These are phyloP conservation scores for Coprinopsis cinerea DNA, from an alignment of 768 basidiomycete genomes.

Conservation along the genomic window DNA sequence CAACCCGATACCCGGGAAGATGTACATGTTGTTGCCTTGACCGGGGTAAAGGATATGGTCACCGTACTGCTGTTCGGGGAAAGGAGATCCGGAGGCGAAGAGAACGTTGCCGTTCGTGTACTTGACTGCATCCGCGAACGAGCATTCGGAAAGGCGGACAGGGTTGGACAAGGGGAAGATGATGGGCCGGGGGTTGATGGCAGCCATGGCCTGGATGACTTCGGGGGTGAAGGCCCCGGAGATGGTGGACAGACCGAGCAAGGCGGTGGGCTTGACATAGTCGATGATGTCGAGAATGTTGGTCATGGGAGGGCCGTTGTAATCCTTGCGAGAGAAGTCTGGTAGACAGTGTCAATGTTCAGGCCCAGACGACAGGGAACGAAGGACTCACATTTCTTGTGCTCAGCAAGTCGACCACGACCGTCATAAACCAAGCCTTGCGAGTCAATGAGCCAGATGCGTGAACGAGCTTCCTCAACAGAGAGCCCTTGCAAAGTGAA, in stretches of 20 bases:
- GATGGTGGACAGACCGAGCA: slow-evolving; percentile 87
- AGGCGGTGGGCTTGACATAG: slow-evolving; percentile 81
- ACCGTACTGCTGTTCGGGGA: slow-evolving; percentile 54
- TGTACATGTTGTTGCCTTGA: slow-evolving; percentile 95
- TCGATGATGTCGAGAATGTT: slow-evolving; percentile 73
- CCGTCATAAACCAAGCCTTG: slow-evolving; percentile 78
- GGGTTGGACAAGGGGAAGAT: slow-evolving; percentile 94
- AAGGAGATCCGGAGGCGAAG: slow-evolving; percentile 88
- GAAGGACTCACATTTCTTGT: slow-evolving; percentile 65
- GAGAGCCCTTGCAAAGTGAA: slow-evolving; percentile 77
- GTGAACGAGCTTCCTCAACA: slow-evolving; percentile 66
- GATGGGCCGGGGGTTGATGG: slow-evolving; percentile 77
- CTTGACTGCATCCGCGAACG: slow-evolving; percentile 67
- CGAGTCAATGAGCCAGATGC: slow-evolving; percentile 82
- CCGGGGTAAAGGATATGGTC: slow-evolving; percentile 64
- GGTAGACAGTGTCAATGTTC: slow-evolving; percentile 8
- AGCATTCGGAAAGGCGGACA: slow-evolving; percentile 72
- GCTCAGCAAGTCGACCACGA: slow-evolving; percentile 69
- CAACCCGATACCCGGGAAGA: slow-evolving; percentile 77
- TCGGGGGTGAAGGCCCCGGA: slow-evolving; percentile 69
- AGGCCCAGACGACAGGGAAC: background rate
- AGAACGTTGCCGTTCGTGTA: slow-evolving; percentile 71
- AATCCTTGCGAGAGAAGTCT: slow-evolving; percentile 83
- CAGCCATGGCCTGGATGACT: slow-evolving; percentile 72
- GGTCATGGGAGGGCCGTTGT: slow-evolving; percentile 68